Conservation (phyloP, 148 eudicot species). For the Diospyros kaki region DNA sequence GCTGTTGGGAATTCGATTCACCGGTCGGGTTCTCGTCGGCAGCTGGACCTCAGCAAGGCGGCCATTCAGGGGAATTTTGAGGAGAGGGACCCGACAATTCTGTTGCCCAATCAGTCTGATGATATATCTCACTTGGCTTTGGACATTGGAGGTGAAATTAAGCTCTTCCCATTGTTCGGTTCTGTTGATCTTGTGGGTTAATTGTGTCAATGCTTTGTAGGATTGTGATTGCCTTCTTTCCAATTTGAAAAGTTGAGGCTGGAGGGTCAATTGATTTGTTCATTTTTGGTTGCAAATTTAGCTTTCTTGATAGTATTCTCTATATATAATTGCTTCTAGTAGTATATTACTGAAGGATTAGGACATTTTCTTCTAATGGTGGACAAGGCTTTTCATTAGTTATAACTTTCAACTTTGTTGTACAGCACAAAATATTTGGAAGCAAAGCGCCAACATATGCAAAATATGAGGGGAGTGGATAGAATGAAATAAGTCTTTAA, state of each 20-base stretch:
- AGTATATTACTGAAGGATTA: neutral
- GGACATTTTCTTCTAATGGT: neutral
- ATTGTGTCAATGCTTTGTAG: neutral
- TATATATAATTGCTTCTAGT: neutral
- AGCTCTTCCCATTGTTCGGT: neutral
- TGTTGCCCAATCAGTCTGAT: conserved; percentile 98
- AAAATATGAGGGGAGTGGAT: too few species aligned
- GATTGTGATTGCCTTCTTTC: conserved; percentile 1
- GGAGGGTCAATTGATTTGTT: neutral
- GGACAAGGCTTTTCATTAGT: neutral
- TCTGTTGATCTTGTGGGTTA: neutral
- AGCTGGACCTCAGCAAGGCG: conserved; percentile 88
- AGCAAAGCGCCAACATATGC: too few species aligned
- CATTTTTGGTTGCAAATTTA: neutral
- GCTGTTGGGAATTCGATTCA: conserved; percentile 59
- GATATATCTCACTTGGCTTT: conserved; percentile 93
- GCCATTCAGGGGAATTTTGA: conserved; percentile 95
- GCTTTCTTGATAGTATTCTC: neutral
- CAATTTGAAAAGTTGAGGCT: neutral
- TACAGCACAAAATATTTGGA: neutral
- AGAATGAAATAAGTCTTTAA: too few species aligned
- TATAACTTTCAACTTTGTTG: neutral
- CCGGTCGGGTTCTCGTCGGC: conserved; percentile 77
- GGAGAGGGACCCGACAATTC: conserved; percentile 81
- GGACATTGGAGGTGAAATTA: conserved; percentile 84